A percentile compares a stretch with the other conserved stretches of the same genome.
Conservation (phyloP, 2,329 filamentous ascomycete species). For the Alternaria triticina region DNA sequence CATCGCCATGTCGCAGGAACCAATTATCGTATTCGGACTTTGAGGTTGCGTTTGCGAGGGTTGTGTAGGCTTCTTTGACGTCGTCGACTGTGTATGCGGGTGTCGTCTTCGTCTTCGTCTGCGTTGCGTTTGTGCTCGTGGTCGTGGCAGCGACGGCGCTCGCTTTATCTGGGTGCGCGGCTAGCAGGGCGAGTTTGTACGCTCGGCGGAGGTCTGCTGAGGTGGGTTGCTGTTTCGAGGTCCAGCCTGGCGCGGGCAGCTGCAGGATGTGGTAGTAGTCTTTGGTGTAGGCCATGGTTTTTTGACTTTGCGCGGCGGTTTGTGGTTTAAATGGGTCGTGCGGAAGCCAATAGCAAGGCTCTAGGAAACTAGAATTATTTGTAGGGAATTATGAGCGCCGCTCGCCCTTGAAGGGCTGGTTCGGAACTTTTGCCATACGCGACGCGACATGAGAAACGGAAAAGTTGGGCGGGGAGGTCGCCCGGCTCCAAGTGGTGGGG, state of each 20-base stretch:
- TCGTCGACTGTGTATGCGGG: slow-evolving; percentile 59
- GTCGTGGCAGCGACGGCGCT: background rate
- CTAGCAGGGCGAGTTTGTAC: slow-evolving; percentile 63
- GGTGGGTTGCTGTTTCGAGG: background rate
- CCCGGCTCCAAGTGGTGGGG: slow-evolving; percentile 18
- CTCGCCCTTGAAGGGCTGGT: slow-evolving; percentile 1
- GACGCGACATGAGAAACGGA: slow-evolving; percentile 6
- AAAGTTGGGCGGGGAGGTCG: slow-evolving; percentile 15
- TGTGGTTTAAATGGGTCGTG: background rate
- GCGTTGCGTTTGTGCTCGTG: background rate
- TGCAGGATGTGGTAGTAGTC: slow-evolving; percentile 40
- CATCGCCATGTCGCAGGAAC: slow-evolving; percentile 12
- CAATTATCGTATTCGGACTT: slow-evolving; percentile 53
- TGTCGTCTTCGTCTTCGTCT: background rate
- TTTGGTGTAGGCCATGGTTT: slow-evolving; percentile 32
- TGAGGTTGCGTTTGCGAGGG: slow-evolving; percentile 53
- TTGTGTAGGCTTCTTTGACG: slow-evolving; percentile 64
- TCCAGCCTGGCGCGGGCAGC: slow-evolving; percentile 17
- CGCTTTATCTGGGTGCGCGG: slow-evolving; percentile 65
- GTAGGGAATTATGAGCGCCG: background rate
- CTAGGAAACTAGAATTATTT: background rate
- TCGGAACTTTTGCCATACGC: background rate
- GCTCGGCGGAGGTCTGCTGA: slow-evolving; percentile 43
- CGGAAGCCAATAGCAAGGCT: background rate
- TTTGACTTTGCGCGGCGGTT: background rate